Evolutionary conservation across 768 basidiomycete species (phyloP).

Genomic region (Pleurotus citrinopileatus): DNA sequence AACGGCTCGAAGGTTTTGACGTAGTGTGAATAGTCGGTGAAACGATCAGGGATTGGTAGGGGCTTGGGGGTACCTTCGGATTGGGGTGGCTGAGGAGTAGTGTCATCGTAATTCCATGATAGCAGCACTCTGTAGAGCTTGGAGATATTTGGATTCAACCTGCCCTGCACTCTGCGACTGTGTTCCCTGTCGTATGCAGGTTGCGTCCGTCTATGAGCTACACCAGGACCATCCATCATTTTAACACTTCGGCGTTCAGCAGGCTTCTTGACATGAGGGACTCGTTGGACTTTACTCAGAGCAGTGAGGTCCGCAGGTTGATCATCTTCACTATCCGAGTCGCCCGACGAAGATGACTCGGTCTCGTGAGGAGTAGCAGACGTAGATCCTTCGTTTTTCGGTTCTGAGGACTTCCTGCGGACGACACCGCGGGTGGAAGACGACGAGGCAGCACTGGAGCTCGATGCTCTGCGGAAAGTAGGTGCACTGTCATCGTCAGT

Average conservation of each 20-base stretch:
- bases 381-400: slow-evolving; percentile 28
- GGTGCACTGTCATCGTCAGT: slow-evolving; percentile 34
- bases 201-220: slow-evolving; percentile 38
- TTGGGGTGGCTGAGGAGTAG: slow-evolving; percentile 58
- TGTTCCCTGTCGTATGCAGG: slow-evolving; percentile 57
- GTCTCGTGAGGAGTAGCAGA: slow-evolving; percentile 17
- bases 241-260: slow-evolving; percentile 62
- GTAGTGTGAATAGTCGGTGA: slow-evolving; percentile 66
- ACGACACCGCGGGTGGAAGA: slow-evolving; percentile 15
- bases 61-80: slow-evolving; percentile 31
- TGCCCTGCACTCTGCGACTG: slow-evolving; percentile 56
- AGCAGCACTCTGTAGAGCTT: slow-evolving; percentile 74
- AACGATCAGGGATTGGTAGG: slow-evolving; percentile 58
- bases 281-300: slow-evolving; percentile 58
- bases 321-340: slow-evolving; percentile 46
- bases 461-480: slow-evolving; percentile 36
- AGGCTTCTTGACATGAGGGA: slow-evolving; percentile 56
- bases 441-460: slow-evolving; percentile 17
- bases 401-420: slow-evolving; percentile 13
- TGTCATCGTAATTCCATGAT: slow-evolving; percentile 83
- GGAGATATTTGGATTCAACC: slow-evolving; percentile 82
- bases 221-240: slow-evolving; percentile 52
- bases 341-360: slow-evolving; percentile 41
- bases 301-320: slow-evolving; percentile 45
- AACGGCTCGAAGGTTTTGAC: slow-evolving; percentile 78